phyloP scores from a whole-genome alignment of 2,329 filamentous ascomycete genomes.

The Trichophyton schoenleinii region DNA sequence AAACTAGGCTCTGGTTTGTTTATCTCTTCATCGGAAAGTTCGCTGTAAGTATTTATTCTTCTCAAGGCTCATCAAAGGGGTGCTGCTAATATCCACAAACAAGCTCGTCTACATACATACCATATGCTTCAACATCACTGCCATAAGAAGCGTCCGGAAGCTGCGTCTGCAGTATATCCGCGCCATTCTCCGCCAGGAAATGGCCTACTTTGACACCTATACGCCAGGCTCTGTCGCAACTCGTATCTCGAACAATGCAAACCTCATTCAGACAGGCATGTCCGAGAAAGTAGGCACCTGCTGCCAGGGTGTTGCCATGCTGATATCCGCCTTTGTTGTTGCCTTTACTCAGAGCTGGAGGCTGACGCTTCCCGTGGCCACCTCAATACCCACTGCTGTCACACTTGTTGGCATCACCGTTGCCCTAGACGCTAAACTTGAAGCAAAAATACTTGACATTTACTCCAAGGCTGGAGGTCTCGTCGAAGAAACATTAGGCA shows the following conservation, averaged over 20 bases:
- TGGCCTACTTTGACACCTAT: constrained; percentile 21
- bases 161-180: constrained; percentile 16
- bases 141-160: constrained; percentile 18
- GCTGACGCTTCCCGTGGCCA: constrained; percentile 34
- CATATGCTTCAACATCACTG: constrained; percentile 37
- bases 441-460: constrained; percentile 25
- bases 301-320: constrained; percentile 13
- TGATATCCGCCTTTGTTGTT: constrained; percentile 31
- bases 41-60: constrained; percentile 5
- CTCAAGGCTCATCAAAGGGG: background rate
- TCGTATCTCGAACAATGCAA: constrained; percentile 16
- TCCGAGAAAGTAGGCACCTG: constrained; percentile 15
- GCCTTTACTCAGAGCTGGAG: constrained; percentile 33
- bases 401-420: constrained; percentile 18
- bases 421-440: constrained; percentile 15
- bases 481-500: constrained; percentile 40
- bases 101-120: constrained; percentile 49
- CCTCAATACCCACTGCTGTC: constrained; percentile 35
- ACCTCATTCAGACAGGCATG: constrained; percentile 15
- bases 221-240: constrained; percentile 16
- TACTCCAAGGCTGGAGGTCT: constrained; percentile 18
- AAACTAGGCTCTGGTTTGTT: constrained; percentile 49
- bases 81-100: constrained; percentile 23
- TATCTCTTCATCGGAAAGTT: constrained; percentile 54
- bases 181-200: constrained; percentile 17